phyloP scores from a whole-genome alignment of 345 rosid species.

The Eucalyptus regnans region DNA sequence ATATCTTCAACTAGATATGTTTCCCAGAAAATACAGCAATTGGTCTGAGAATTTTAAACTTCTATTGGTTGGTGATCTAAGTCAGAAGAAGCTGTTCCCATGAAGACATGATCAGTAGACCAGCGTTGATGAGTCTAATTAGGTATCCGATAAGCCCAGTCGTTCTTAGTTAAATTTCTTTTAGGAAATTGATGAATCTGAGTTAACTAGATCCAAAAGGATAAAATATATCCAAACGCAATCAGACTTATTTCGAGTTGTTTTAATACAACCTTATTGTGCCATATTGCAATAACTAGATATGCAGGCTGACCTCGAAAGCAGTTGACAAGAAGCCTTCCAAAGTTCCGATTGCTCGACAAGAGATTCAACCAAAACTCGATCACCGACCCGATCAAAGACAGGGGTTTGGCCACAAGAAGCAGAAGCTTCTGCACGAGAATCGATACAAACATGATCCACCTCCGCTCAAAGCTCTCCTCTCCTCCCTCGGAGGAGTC shows the following conservation, averaged over 20 bases:
- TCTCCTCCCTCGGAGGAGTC: constrained; percentile 18
- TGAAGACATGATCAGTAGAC: not conserved
- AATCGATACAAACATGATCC: constrained; percentile 47
- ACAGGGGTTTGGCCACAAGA: constrained; percentile 21
- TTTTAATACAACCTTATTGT: too few relatives aligned
- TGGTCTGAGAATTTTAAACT: not conserved
- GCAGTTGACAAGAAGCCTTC: constrained; percentile 12
- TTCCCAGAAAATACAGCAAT: not conserved
- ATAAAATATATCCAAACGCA: not conserved
- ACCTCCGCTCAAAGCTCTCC: constrained; percentile 27
- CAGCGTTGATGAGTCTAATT: not conserved
- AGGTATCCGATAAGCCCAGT: not conserved
- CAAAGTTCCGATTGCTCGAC: constrained; percentile 16
- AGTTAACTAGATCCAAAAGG: not conserved
- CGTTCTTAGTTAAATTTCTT: too few relatives aligned
- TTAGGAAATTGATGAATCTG: not conserved
- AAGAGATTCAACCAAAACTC: constrained; percentile 39
- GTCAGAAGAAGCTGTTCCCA: not conserved
- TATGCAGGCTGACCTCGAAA: constrained; percentile 3
- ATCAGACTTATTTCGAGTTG: not conserved
- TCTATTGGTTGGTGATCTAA: not conserved
- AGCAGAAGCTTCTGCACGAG: constrained; percentile 26
- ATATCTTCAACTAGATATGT: not conserved
- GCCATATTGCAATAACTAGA: not conserved
- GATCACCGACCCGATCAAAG: constrained; percentile 18